phyloP scores from a whole-genome alignment of 306 rosid genomes.

The Casuarina equisetifolia region DNA sequence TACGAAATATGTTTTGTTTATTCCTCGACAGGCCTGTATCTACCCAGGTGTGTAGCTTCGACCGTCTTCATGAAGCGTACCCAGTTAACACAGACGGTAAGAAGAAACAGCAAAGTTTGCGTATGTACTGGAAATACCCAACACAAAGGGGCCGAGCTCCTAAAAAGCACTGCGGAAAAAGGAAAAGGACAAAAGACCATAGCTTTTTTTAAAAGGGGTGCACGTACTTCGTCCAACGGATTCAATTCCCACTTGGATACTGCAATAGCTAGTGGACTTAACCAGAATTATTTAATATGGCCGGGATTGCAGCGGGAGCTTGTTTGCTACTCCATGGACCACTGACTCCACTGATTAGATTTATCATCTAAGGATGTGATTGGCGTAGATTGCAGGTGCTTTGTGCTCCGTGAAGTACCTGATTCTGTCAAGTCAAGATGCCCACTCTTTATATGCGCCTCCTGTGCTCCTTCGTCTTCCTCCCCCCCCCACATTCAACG shows the following conservation, averaged over 20 bases:
- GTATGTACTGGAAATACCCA: slow-evolving; percentile 32
- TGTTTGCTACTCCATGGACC: slow-evolving; percentile 17
- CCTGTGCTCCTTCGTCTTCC: not conserved
- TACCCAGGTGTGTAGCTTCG: no score
- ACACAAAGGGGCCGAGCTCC: slow-evolving; percentile 40
- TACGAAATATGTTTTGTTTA: not conserved
- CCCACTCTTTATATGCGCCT: slow-evolving; percentile 40
- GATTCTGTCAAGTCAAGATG: slow-evolving; percentile 17
- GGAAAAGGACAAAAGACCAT: not conserved
- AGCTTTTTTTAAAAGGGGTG: slow-evolving; percentile 29
- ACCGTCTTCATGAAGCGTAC: slow-evolving; percentile 40
- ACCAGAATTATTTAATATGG: not conserved
- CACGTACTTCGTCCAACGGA: slow-evolving; percentile 43
- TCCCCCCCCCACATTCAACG: slow-evolving; percentile 4
- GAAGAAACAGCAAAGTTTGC: slow-evolving; percentile 9
- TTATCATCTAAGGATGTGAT: not conserved
- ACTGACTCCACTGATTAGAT: slow-evolving; percentile 15
- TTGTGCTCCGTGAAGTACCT: not conserved
- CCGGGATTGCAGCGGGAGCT: slow-evolving; percentile 10
- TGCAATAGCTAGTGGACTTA: slow-evolving; percentile 31
- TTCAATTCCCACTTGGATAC: slow-evolving; percentile 28
- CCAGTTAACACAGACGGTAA: slow-evolving; percentile 3
- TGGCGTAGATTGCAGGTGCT: not conserved
- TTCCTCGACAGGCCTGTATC: not conserved
- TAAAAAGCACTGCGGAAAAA: slow-evolving; percentile 10